Evolutionary conservation across 2,329 filamentous ascomycete species (phyloP).

Genomic region (Botrytis byssoidea): DNA sequence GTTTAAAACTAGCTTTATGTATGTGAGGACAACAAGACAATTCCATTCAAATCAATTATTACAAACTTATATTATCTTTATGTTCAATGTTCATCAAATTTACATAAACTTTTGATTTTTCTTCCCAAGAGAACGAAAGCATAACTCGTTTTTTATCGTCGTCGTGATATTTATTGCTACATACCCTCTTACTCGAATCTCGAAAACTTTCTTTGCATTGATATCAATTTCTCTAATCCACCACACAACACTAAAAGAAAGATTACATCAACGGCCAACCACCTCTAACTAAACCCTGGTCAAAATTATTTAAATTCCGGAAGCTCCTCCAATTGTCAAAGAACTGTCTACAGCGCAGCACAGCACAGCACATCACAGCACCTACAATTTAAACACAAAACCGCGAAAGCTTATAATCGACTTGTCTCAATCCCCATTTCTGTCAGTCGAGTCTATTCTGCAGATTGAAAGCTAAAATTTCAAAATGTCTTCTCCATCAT

Average conservation of each 20-base stretch:
- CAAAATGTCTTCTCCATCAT: conserved; percentile 41
- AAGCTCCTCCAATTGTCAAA: neutral
- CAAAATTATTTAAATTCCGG: conserved; percentile 12
- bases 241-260: neutral
- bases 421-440: neutral
- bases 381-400: neutral
- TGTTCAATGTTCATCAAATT: neutral
- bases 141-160: neutral
- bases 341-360: neutral
- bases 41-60: neutral
- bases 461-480: conserved; percentile 1
- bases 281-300: neutral
- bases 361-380: neutral
- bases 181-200: neutral
- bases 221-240: neutral
- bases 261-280: neutral
- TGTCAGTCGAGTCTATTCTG: neutral
- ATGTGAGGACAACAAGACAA: conserved; percentile 19
- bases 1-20: conserved; percentile 12
- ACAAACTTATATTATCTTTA: neutral
- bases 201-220: neutral
- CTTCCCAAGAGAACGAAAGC: neutral
- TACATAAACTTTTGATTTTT: conserved; percentile 8
- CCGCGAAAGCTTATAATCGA: neutral
- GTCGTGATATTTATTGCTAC: neutral